Evolutionary conservation across 1,284 basidiomycete species (phyloP).

Genomic region (Caloboletus firmus): DNA sequence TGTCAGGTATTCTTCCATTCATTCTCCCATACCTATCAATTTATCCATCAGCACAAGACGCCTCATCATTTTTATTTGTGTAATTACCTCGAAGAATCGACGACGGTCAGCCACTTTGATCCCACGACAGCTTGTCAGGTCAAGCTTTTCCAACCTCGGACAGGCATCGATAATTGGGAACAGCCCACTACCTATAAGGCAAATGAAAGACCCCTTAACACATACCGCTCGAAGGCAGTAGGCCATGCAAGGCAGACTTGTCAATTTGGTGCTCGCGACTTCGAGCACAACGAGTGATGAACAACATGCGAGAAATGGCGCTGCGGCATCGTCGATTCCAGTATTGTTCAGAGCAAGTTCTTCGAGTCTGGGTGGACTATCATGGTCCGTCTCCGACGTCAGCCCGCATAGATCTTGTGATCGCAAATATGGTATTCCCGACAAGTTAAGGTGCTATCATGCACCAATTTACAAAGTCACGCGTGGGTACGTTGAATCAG

Average conservation of each 20-base stretch:
- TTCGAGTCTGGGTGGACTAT: conserved; percentile 41
- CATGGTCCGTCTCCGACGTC: conserved; percentile 34
- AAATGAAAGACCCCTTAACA: neutral
- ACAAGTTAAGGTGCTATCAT: conserved; percentile 52
- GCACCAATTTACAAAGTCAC: conserved; percentile 1
- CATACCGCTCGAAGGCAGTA: neutral
- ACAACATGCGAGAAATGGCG: conserved; percentile 55
- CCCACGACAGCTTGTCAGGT: conserved; percentile 67
- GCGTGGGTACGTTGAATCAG: neutral
- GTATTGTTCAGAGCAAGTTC: conserved; percentile 62
- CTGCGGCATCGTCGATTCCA: conserved; percentile 55
- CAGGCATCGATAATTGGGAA: conserved; percentile 61
- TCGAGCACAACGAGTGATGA: conserved; percentile 47
- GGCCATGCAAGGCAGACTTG: conserved; percentile 40
- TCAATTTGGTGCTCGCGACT: conserved; percentile 58
- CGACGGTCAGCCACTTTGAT: conserved; percentile 57
- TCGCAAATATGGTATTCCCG: conserved; percentile 50
- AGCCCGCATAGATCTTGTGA: conserved; percentile 55
- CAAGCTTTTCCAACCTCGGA: conserved; percentile 47
- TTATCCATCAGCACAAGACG: neutral
- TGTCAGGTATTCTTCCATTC: conserved; percentile 23
- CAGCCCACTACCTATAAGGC: conserved; percentile 49
- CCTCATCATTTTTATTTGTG: neutral
- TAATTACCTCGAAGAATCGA: conserved; percentile 62
- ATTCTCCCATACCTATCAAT: conserved; percentile 47